Evolutionary conservation across 208 protist species (phyloP).

Genomic region (Leishmania tarentolae): DNA sequence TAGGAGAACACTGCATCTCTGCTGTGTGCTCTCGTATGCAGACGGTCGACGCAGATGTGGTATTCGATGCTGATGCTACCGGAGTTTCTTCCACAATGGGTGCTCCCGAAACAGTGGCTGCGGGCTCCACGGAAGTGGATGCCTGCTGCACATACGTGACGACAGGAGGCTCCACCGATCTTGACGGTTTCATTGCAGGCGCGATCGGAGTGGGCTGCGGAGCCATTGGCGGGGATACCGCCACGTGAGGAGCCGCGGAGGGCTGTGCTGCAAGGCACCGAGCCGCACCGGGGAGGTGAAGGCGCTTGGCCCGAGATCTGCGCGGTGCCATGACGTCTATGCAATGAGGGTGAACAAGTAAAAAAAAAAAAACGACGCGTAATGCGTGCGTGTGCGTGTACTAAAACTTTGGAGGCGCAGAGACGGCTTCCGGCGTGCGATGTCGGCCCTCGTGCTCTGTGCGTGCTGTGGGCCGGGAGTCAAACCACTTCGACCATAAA

Average conservation of each 20-base stretch:
- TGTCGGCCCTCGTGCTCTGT: background rate
- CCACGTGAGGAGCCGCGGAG: background rate
- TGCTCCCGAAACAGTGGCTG: background rate
- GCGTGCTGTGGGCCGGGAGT: background rate
- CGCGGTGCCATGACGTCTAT: constrained; percentile 20
- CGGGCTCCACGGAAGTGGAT: background rate
- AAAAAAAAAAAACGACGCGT: background rate
- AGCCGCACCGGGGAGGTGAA: constrained; percentile 23
- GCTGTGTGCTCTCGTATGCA: background rate
- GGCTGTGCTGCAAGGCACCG: constrained; percentile 9
- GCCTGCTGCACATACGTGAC: background rate
- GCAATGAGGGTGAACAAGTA: background rate
- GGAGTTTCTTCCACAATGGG: background rate
- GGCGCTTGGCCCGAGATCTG: constrained; percentile 11
- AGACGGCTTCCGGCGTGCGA: background rate
- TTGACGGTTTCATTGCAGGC: constrained; percentile 2
- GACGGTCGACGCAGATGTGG: background rate
- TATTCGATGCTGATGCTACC: background rate
- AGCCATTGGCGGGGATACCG: background rate
- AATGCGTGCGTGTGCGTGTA: background rate
- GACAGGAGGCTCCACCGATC: constrained; percentile 19
- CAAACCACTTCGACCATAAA: background rate
- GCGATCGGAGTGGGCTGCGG: constrained; percentile 5
- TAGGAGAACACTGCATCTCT: background rate
- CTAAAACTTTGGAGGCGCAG: too few relatives aligned